These are phyloP conservation scores for Zygosaccharomyces bailii DNA, from an alignment of 805 yeast genomes.

Conservation along the genomic window DNA sequence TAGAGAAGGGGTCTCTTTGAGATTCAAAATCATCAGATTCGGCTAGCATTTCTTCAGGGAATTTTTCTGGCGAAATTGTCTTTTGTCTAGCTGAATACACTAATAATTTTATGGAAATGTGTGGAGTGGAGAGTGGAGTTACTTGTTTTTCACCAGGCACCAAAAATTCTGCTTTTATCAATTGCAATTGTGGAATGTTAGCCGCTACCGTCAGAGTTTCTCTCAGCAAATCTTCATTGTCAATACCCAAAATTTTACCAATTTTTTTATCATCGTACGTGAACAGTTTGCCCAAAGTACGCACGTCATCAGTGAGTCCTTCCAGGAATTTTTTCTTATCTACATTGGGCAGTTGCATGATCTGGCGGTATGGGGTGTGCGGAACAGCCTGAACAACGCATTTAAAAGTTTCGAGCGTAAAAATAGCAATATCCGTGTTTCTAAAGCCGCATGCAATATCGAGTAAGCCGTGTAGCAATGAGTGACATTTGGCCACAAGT, in stretches of 20 bases:
- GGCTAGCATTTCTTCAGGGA: slow-evolving; percentile 34
- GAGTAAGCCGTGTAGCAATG: slow-evolving; percentile 62
- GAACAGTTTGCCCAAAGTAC: slow-evolving; percentile 66
- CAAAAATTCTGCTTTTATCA: slow-evolving; percentile 66
- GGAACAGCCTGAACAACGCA: slow-evolving; percentile 72
- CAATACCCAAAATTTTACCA: slow-evolving; percentile 53
- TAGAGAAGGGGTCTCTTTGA: slow-evolving; percentile 65
- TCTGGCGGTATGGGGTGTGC: slow-evolving; percentile 53
- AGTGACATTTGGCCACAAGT: slow-evolving; percentile 61
- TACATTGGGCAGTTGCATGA: slow-evolving; percentile 79
- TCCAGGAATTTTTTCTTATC: slow-evolving; percentile 43
- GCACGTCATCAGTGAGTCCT: slow-evolving; percentile 36
- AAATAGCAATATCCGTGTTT: slow-evolving; percentile 58
- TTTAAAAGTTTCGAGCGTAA: slow-evolving; percentile 64
- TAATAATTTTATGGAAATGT: slow-evolving; percentile 69
- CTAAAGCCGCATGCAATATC: slow-evolving; percentile 83
- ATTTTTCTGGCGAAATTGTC: slow-evolving; percentile 42
- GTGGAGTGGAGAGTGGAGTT: slow-evolving; percentile 70
- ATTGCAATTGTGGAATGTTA: slow-evolving; percentile 63
- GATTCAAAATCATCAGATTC: slow-evolving; percentile 65
- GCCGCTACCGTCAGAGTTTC: slow-evolving; percentile 55
- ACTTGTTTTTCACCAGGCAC: slow-evolving; percentile 82
- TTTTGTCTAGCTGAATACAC: slow-evolving; percentile 71
- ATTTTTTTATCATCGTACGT: slow-evolving; percentile 56
- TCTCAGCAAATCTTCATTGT: slow-evolving; percentile 43